Conservation (phyloP, 805 yeast species). For the Nakazawaea anatomiae region DNA sequence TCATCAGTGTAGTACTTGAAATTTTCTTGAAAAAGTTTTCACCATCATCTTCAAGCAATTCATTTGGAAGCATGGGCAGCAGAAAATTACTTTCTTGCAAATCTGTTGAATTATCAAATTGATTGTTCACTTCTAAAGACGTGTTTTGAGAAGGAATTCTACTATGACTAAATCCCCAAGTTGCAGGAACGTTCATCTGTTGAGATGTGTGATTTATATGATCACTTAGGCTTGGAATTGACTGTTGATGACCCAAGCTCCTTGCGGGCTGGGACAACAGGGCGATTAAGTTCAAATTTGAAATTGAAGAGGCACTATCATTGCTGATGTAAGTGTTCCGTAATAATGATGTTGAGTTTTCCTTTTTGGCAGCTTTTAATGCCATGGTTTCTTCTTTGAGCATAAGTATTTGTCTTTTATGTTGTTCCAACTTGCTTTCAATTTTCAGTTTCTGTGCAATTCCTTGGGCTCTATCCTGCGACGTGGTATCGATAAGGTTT, state of each 20-base stretch:
- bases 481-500: constrained; percentile 1
- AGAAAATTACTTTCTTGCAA: background rate
- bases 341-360: background rate
- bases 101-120: background rate
- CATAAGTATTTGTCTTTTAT: background rate
- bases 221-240: constrained; percentile 1
- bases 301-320: background rate
- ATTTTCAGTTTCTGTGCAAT: constrained; percentile 3
- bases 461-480: constrained; percentile 2
- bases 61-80: constrained; percentile 6
- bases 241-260: background rate
- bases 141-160: background rate
- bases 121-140: background rate
- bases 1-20: background rate
- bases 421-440: background rate
- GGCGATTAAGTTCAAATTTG: background rate
- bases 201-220: background rate
- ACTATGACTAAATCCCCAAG: constrained; percentile 1
- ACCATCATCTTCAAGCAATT: constrained; percentile 3
- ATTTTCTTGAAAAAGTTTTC: background rate
- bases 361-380: background rate
- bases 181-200: background rate
- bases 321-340: constrained; percentile 1
- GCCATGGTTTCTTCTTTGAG: background rate
- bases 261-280: background rate